phyloP scores from a whole-genome alignment of 2,329 filamentous ascomycete genomes.

The Cercospora berteroae region DNA sequence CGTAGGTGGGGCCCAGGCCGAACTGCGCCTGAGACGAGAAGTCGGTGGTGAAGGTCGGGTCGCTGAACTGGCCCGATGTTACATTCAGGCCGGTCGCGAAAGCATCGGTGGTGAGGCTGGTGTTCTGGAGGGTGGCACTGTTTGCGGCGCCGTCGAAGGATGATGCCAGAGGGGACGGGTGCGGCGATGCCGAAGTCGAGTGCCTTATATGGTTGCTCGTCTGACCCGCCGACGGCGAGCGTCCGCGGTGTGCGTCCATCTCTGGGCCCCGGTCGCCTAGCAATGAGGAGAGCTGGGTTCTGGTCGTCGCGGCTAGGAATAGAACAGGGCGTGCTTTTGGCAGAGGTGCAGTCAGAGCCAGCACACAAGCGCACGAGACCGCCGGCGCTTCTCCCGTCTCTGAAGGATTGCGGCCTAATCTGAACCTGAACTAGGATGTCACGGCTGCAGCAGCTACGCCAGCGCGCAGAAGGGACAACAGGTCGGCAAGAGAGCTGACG shows the following conservation, averaged over 20 bases:
- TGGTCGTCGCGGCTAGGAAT: conserved; percentile 15
- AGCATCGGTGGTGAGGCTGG: conserved; percentile 12
- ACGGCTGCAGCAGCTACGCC: not conserved
- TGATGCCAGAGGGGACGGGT: conserved; percentile 26
- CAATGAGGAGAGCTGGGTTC: not conserved
- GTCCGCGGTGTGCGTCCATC: conserved; percentile 27
- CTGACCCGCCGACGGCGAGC: conserved; percentile 31
- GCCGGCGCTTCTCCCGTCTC: conserved; percentile 9
- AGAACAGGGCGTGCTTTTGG: conserved; percentile 14
- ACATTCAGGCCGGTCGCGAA: conserved; percentile 28
- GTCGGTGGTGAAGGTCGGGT: conserved; percentile 43
- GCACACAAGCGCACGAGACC: not conserved
- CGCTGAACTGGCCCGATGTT: conserved; percentile 27
- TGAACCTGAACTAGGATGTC: conserved; percentile 5
- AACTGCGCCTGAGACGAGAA: conserved; percentile 45
- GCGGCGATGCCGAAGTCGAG: conserved; percentile 33
- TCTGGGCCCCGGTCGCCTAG: conserved; percentile 9
- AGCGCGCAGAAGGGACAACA: not conserved
- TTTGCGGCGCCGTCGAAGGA: conserved; percentile 23
- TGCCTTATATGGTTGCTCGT: conserved; percentile 31
- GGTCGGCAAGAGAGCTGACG: not conserved
- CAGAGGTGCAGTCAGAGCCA: conserved; percentile 3
- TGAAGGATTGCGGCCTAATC: conserved; percentile 12
- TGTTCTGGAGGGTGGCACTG: conserved; percentile 18
- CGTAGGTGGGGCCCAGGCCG: conserved; percentile 43